phyloP scores from a whole-genome alignment of 2,329 filamentous ascomycete species.

The Fonsecaea multimorphosa region DNA sequence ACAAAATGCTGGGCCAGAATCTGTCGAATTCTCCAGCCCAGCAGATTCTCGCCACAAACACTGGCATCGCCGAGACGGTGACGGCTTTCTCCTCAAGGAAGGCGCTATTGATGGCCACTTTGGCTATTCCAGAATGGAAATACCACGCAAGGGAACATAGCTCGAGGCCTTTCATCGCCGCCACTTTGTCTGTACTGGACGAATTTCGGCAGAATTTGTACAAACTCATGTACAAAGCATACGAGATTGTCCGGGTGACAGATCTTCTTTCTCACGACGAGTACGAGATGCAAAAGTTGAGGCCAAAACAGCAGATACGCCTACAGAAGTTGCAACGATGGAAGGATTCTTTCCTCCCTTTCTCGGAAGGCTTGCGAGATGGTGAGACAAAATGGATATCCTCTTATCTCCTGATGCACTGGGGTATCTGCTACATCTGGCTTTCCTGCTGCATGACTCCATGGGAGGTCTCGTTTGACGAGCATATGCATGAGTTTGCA shows the following conservation, averaged over 20 bases:
- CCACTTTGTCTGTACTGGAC: slow-evolving; percentile 16
- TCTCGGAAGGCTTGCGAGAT: not conserved
- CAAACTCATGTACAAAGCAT: slow-evolving; percentile 24
- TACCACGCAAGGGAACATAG: not conserved
- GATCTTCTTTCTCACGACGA: slow-evolving; percentile 17
- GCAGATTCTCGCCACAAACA: not conserved
- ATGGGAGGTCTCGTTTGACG: slow-evolving; percentile 26
- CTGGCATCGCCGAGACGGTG: slow-evolving; percentile 25
- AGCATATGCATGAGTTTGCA: slow-evolving; percentile 24
- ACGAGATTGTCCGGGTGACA: slow-evolving; percentile 27
- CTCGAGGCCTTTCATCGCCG: not conserved
- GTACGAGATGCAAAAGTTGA: slow-evolving; percentile 15
- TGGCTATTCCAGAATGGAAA: slow-evolving; percentile 24
- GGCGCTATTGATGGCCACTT: slow-evolving; percentile 23
- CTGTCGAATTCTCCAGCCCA: slow-evolving; percentile 6
- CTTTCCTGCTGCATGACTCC: slow-evolving; percentile 20
- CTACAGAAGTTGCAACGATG: slow-evolving; percentile 24
- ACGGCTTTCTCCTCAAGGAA: slow-evolving; percentile 27
- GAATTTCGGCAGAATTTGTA: slow-evolving; percentile 24
- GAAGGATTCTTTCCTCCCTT: slow-evolving; percentile 13
- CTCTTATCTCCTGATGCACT: slow-evolving; percentile 32
- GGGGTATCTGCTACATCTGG: slow-evolving; percentile 30
- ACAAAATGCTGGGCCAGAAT: slow-evolving; percentile 26
- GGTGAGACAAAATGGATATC: slow-evolving; percentile 15
- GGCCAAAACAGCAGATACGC: slow-evolving; percentile 7